These are phyloP conservation scores for Thinopyrum elongatum DNA, from an alignment of 176 grass and related monocot species.

Conservation along the genomic window DNA sequence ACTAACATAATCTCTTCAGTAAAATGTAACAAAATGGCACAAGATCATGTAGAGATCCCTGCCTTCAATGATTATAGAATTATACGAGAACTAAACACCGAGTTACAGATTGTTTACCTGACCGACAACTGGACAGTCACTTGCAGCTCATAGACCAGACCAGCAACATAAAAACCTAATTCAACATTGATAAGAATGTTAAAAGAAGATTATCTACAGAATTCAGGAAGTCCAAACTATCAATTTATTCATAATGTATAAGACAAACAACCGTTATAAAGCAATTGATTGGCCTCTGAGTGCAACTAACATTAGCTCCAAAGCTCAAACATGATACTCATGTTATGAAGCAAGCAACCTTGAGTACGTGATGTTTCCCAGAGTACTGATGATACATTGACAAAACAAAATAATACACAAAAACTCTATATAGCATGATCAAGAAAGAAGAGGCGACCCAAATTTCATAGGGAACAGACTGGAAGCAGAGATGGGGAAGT, in stretches of 20 bases:
- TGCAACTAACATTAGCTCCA: not conserved
- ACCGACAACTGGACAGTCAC: not conserved
- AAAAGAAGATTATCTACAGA: not conserved
- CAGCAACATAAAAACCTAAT: not conserved
- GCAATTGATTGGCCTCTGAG: not conserved
- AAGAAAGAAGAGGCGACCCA: not conserved
- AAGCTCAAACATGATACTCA: not conserved
- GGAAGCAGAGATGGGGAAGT: not conserved
- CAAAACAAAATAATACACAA: not conserved
- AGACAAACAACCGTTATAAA: not conserved
- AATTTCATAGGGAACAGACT: not conserved
- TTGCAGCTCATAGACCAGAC: not conserved
- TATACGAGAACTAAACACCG: slow-evolving; percentile 2
- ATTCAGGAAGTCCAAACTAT: not conserved
- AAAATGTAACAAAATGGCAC: not conserved
- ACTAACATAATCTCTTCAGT: not conserved
- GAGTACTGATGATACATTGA: too few relatives aligned
- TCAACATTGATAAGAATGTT: not conserved
- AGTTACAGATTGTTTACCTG: not conserved
- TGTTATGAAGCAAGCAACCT: not conserved
- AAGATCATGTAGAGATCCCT: not conserved
- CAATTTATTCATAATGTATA: not conserved
- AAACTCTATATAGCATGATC: not conserved
- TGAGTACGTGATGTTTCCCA: not conserved
- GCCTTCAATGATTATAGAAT: not conserved